Evolutionary conservation across 768 basidiomycete species (phyloP), one percentile per base, ranked within the genome.

Genomic region (Xerocomus brunneocitrinus): DNA sequence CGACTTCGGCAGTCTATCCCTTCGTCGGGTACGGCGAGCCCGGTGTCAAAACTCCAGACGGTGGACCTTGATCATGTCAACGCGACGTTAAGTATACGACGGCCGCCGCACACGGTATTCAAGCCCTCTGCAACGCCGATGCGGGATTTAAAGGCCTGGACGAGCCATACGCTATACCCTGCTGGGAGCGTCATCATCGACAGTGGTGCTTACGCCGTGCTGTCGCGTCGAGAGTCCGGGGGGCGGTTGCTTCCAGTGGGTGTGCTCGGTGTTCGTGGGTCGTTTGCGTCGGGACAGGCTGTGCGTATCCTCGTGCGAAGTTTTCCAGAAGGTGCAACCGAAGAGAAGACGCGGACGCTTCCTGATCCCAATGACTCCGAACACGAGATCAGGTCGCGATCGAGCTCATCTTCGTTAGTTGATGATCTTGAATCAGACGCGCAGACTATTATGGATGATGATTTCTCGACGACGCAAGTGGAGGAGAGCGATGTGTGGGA

Each of bases 271-370:
- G 85, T 98, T 48, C 81, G 86, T 44, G 97, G 95, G 16, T 81
- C 81, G 0, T 99, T 98, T 66, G 95, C 95, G 1, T 87, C 89
- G 2, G 93, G 94, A 5, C 95, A 98, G 69, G 97, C 95, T 5
- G 95, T 99, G 38, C 79, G 84, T 31, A 85, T 98, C 47, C 77
- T 88, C 52, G 77, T 91, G 12, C 76, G 78, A 31, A 72, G 73
- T 32, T 63, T 64, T 14, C 58, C 69, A 19, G 69, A 66, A 55
- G 59, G 58, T 22, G 25, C 30, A 27, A 41, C 35, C 1, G 54
- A 58, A 52, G 61, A 67, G 60, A 69, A 69, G 55, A 44, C 60
- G 46, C 65, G 71, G 60, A 58, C 49, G 19, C 62, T 61, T 22
- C 35, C 45, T 2, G 61, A 65, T 43, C 58, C 61, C 19, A 55